These are phyloP conservation scores for Pleurotus tuoliensis DNA, from an alignment of 768 basidiomycete species.

Conservation along the genomic window DNA sequence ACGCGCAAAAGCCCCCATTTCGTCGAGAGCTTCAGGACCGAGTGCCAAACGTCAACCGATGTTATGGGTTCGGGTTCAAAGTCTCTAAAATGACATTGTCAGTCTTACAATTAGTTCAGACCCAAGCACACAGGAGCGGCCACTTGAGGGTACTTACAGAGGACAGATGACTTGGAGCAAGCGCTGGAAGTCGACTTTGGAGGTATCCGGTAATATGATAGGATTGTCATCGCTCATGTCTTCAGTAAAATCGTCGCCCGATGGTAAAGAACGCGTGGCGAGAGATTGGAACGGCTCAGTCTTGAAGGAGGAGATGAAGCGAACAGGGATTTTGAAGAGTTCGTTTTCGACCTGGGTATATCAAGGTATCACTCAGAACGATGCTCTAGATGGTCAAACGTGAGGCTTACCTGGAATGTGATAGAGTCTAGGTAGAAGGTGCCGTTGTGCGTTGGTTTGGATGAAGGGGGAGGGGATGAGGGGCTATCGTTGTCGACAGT, in stretches of 20 bases:
- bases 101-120: neutral
- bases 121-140: neutral
- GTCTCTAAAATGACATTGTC: no score
- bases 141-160: neutral
- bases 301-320: neutral
- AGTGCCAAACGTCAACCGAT: neutral
- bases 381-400: neutral
- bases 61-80: neutral
- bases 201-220: neutral
- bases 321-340: neutral
- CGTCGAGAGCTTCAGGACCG: neutral
- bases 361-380: neutral
- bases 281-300: neutral
- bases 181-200: neutral
- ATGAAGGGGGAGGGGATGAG: no score
- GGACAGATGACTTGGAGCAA: neutral
- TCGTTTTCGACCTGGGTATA: neutral
- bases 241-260: neutral
- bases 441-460: neutral
- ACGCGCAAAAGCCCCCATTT: neutral
- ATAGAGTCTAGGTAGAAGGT: neutral
- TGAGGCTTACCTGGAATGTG: neutral
- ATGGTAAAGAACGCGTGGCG: neutral
- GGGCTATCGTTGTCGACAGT: no score
- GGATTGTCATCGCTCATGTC: neutral